Percentiles rank a stretch among this genome's conserved stretches.
phyloP scores from a whole-genome alignment of 1,139 yeast species.

The Nematodospora anomalae region DNA sequence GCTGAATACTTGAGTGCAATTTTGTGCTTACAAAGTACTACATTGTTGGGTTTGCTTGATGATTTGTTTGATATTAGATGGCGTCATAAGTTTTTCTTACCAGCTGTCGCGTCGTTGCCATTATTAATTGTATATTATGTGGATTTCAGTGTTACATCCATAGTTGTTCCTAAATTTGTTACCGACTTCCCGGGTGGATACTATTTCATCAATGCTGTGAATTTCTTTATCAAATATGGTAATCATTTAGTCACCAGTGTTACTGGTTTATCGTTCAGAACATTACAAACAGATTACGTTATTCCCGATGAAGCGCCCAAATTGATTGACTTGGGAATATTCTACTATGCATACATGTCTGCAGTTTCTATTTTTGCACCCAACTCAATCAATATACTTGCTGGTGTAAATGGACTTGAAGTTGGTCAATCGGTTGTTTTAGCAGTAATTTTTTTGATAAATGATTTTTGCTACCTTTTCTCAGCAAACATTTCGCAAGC shows the following conservation, averaged over 20 bases:
- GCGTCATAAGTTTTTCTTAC: slow-evolving; percentile 95
- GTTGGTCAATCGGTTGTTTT: slow-evolving; percentile 90
- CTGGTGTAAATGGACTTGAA: slow-evolving; percentile 95
- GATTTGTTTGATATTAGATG: slow-evolving; percentile 94
- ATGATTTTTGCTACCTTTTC: slow-evolving; percentile 72
- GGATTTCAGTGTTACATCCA: slow-evolving; percentile 89
- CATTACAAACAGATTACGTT: slow-evolving; percentile 35
- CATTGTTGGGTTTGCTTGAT: slow-evolving; percentile 86
- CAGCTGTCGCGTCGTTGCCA: slow-evolving; percentile 93
- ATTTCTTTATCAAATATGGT: slow-evolving; percentile 27
- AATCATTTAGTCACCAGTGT: slow-evolving; percentile 33
- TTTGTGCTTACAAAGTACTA: slow-evolving; percentile 78
- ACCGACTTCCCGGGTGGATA: slow-evolving; percentile 34
- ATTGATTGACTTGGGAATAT: slow-evolving; percentile 70
- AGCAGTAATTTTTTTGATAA: slow-evolving; percentile 65
- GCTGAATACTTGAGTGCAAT: slow-evolving; percentile 86
- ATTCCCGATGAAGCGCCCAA: slow-evolving; percentile 34
- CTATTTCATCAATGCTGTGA: slow-evolving; percentile 19
- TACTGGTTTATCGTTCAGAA: slow-evolving; percentile 42
- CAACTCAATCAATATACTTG: slow-evolving; percentile 92
- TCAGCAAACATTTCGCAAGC: slow-evolving; percentile 43
- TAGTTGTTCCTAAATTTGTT: slow-evolving; percentile 78
- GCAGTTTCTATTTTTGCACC: slow-evolving; percentile 92
- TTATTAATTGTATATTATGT: slow-evolving; percentile 87
- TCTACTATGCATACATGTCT: slow-evolving; percentile 88